These are phyloP conservation scores for Populus hybrid DNA, from an alignment of 441 rosid genomes.

Conservation along the genomic window DNA sequence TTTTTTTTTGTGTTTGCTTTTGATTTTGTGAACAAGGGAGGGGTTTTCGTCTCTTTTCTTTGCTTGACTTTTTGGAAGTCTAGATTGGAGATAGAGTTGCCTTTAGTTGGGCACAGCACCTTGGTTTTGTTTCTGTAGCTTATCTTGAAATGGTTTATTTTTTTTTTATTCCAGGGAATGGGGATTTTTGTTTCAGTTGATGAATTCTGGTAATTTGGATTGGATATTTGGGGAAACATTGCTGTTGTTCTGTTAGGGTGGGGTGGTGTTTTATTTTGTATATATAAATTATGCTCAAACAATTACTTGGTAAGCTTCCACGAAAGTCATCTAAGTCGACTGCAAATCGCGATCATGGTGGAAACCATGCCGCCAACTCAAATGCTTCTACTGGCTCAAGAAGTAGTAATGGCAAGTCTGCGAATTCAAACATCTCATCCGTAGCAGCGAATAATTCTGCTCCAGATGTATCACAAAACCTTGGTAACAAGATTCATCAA, in stretches of 20 bases:
- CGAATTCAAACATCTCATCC: constrained; percentile 20
- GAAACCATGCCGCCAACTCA: constrained; percentile 22
- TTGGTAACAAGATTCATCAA: constrained; percentile 14
- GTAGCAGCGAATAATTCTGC: constrained; percentile 24
- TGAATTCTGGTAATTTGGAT: constrained; percentile 16
- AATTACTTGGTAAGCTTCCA: constrained; percentile 50
- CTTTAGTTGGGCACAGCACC: background rate
- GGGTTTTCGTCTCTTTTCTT: constrained; percentile 5
- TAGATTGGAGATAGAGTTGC: constrained; percentile 3
- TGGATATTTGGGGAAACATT: constrained; percentile 10
- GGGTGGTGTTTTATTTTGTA: constrained; percentile 5
- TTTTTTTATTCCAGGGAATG: constrained; percentile 11
- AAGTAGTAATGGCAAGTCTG: constrained; percentile 27
- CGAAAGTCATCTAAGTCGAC: constrained; percentile 44
- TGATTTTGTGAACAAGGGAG: constrained; percentile 9
- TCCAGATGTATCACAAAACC: constrained; percentile 14
- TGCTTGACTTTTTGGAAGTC: constrained; percentile 11
- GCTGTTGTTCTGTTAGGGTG: constrained; percentile 12
- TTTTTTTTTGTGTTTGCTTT: constrained; percentile 1
- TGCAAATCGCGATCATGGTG: constrained; percentile 44
- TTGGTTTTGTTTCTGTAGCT: background rate
- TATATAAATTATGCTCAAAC: constrained; percentile 38
- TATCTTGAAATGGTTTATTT: constrained; percentile 8
- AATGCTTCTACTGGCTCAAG: constrained; percentile 27
- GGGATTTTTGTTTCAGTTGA: constrained; percentile 11